Evolutionary conservation across 768 basidiomycete species (phyloP), one percentile per base, ranked within the genome.

Genomic region (Mycena alexandri): DNA sequence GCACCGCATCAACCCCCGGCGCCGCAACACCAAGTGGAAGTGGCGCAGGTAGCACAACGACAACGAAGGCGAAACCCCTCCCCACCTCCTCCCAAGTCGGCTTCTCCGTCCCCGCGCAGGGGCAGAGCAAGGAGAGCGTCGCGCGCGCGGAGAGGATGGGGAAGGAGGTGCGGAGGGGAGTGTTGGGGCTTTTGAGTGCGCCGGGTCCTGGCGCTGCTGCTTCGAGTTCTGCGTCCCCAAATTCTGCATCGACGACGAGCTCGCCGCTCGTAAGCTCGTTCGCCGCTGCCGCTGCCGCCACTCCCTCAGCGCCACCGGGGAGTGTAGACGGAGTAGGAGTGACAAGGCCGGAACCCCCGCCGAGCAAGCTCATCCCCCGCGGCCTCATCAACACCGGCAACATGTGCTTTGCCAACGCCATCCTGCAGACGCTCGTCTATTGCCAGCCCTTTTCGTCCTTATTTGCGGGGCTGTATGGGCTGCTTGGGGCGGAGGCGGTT

Each of bases 391-490:
- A 99, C 78, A 92, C 89, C 3, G 96, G 97, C 0, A 99, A 99
- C 79, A 91, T 98, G 90, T 99, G 97, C 77, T 99, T 98, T 75
- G 96, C 96, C 33, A 99, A 98, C 74, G 90, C 95, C 0, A 93
- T 98, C 24, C 82, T 99, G 34, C 97, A 99, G 80, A 88, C 93
- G 2, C 84, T 99, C 33, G 87, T 96, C 0, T 97, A 95, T 78
- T 95, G 92, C 72, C 85, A 87, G n/a, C 94, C 93, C 1, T 98
- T 99, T 78, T 89, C 90, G 74, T 84, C 84, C 51, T 78, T 98
- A 41, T 92, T 99, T 69, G 79, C 64, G 79, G 79, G 64, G 50
- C 55, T 71, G 42, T 72, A 79, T 24, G n/a, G 54, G 60, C 72
- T 65, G 57, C 76, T 72, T 12, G 75, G 75, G 38, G 70, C 69